Percentiles rank a stretch among this genome's conserved stretches.
Evolutionary conservation across 2,329 filamentous ascomycete genomes (phyloP).

Genomic region (Sporothrix inflata): DNA sequence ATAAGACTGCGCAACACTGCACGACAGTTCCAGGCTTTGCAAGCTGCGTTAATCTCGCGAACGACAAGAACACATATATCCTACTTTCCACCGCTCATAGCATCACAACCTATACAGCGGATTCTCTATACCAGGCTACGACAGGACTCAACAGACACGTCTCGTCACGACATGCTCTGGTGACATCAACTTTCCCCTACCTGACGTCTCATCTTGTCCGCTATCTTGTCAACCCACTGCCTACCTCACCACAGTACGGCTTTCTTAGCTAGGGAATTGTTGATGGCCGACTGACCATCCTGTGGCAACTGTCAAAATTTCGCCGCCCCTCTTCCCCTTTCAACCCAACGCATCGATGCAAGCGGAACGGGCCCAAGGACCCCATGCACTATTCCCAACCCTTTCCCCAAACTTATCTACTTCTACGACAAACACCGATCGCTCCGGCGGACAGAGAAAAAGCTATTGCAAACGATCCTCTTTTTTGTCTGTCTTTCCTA

Average conservation of each 20-base stretch:
- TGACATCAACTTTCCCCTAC: not conserved
- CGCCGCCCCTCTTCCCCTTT: not conserved
- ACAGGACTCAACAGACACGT: not conserved
- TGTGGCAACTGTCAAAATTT: not conserved
- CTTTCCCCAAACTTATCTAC: not conserved
- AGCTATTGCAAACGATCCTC: conserved; percentile 6
- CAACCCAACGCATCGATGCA: conserved; percentile 32
- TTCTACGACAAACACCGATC: conserved; percentile 6
- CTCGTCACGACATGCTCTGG: not conserved
- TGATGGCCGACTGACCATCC: conserved; percentile 27
- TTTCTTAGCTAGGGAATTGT: not conserved
- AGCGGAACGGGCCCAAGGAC: conserved; percentile 31
- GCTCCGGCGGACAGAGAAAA: not conserved
- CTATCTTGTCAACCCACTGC: not conserved
- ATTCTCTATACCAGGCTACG: not conserved
- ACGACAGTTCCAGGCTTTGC: not conserved
- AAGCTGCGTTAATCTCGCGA: not conserved
- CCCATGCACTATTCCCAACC: conserved; percentile 26
- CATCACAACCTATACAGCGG: not conserved
- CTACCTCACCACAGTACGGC: not conserved
- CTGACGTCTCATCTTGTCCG: not conserved
- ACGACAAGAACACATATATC: not conserved
- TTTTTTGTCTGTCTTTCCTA: not conserved
- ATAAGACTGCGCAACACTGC: not conserved
- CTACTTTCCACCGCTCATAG: not conserved